phyloP scores from a whole-genome alignment of 306 rosid species.

The Cyclanthera cordifolia region DNA sequence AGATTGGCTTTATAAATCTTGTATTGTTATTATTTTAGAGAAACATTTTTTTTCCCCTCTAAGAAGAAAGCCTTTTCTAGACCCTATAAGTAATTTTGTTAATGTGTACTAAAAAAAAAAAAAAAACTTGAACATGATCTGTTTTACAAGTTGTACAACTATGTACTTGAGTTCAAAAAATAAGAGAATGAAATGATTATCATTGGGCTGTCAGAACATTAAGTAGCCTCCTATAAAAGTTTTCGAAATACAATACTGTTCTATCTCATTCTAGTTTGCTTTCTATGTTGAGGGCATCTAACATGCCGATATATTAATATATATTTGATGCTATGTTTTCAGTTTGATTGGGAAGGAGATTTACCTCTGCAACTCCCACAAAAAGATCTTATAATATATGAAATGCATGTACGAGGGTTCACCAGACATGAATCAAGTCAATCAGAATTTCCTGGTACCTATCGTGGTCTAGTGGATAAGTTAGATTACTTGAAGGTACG shows the following conservation, averaged over 20 bases:
- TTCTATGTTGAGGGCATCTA: background rate
- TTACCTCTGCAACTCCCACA: constrained; percentile 67
- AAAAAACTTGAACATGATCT: no score
- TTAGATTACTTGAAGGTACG: constrained; percentile 79
- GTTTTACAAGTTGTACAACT: no score
- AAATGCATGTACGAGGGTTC: constrained; percentile 92
- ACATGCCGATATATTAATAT: background rate
- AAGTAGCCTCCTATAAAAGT: background rate
- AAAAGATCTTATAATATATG: constrained; percentile 76
- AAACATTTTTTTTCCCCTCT: background rate
- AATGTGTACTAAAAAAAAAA: background rate
- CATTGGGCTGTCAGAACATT: background rate
- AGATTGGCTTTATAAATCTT: background rate
- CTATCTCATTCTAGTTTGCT: background rate
- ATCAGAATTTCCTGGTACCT: constrained; percentile 70
- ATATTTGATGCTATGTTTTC: constrained; percentile 19
- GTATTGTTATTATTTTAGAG: background rate
- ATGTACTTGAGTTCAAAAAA: background rate
- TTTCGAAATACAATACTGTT: background rate
- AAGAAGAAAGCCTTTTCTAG: background rate
- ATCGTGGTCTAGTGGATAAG: constrained; percentile 87
- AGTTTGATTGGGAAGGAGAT: constrained; percentile 99
- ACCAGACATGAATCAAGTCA: constrained; percentile 80
- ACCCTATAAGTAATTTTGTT: background rate
- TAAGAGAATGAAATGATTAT: background rate